Conservation (phyloP, 1,284 basidiomycete species). For the Vanrija sp. region DNA sequence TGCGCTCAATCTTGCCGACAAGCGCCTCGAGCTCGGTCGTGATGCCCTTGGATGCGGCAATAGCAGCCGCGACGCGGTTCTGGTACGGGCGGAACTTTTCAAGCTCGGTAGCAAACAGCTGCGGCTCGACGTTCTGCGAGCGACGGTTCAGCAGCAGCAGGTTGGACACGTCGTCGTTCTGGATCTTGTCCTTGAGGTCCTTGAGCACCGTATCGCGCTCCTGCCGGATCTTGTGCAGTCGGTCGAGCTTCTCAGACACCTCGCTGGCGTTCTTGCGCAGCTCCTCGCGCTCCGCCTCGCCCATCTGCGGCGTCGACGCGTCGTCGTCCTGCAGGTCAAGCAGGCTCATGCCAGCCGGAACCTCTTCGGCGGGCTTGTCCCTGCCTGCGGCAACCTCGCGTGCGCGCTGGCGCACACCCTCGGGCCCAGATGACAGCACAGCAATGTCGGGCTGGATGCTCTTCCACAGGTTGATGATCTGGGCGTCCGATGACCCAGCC, state of each 20-base stretch:
- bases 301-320: slow-evolving; percentile 45
- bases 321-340: slow-evolving; percentile 57
- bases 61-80: slow-evolving; percentile 68
- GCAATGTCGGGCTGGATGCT: slow-evolving; percentile 65
- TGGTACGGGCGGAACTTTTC: slow-evolving; percentile 95
- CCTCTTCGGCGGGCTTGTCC: slow-evolving; percentile 52
- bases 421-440: slow-evolving; percentile 54
- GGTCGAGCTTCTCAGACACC: slow-evolving; percentile 70
- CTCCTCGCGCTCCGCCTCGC: slow-evolving; percentile 58
- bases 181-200: slow-evolving; percentile 89
- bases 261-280: slow-evolving; percentile 67
- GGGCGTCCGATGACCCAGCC: slow-evolving; percentile 72
- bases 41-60: slow-evolving; percentile 68
- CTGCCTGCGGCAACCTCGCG: slow-evolving; percentile 54
- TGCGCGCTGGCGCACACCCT: slow-evolving; percentile 64
- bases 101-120: slow-evolving; percentile 85
- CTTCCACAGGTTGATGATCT: slow-evolving; percentile 72
- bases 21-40: slow-evolving; percentile 67
- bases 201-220: slow-evolving; percentile 83
- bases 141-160: slow-evolving; percentile 86
- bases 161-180: slow-evolving; percentile 94
- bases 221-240: slow-evolving; percentile 73
- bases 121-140: slow-evolving; percentile 74
- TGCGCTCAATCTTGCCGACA: slow-evolving; percentile 66
- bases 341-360: slow-evolving; percentile 36